Base-by-base conservation (phyloP, 2,329 filamentous ascomycete species). In the Canariomyces notabilis region DNA sequence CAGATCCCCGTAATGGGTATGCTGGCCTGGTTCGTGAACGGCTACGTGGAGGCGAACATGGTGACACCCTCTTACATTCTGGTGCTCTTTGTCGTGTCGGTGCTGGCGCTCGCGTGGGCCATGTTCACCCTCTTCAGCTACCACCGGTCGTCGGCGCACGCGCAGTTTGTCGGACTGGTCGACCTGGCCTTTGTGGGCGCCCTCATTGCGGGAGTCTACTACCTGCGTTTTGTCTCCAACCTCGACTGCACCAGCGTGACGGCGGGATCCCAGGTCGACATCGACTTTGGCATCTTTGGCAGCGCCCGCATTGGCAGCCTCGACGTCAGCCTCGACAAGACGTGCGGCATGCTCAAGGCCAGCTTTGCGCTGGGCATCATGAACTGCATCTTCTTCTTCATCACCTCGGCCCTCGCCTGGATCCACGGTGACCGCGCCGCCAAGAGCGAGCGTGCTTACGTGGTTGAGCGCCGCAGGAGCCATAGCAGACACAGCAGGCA, bases 301-400 rank as follows among this genome's bases (percentile, higher is more conserved):
- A 72, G 67, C 53, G 78, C 78, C 35, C 70, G 67, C 22, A 64
- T 76, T 29, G 73, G 73, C 38, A 68, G 67, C 42, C 74, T 80
- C 48, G 65, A 74, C 34, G 61, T 82, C 33, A 66, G 75, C 43
- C 66, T 82, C 31, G 75, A 87, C 66, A 91, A 91, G 74, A 80
- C 81, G 5, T 97, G 91, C 69, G 79, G 85, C 40, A 93, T 96
- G 88, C 79, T 95, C 61, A 97, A 96, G 77, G 85, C 90, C 1
- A 77, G 75, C 56, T 97, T 89, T 68, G 91, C 89, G 2, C 83
- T 96, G 57, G 89, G 80, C 39, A 96, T 97, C 65, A 94, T 96
- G 76, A 87, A 93, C 65, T 72, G 74, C 55, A 71, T 93, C 54
- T 83, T 90, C 63, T 95, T 95, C 69, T 83, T 85, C 64, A 72